Percentiles rank a stretch among this genome's conserved stretches.
These are phyloP conservation scores for Talaromyces sp. DNA, from an alignment of 2,329 filamentous ascomycete genomes.

Conservation along the genomic window DNA sequence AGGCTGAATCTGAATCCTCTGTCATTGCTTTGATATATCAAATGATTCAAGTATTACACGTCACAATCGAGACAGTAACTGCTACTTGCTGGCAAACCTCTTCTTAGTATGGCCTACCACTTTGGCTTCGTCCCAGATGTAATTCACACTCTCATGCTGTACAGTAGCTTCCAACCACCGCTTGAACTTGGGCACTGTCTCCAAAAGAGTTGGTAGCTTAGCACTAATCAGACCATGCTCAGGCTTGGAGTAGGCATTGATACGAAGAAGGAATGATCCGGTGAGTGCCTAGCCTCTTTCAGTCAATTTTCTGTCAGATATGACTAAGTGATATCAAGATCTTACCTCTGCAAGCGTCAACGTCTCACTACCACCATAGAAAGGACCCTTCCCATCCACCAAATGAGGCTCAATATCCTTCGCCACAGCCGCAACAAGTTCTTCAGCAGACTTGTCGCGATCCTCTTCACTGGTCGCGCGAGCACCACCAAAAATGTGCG, in stretches of 20 bases:
- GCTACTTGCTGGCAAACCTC: conserved; percentile 28
- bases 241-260: conserved; percentile 52
- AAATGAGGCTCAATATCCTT: conserved; percentile 73
- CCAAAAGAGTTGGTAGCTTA: conserved; percentile 44
- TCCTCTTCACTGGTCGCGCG: conserved; percentile 48
- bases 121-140: conserved; percentile 54
- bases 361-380: conserved; percentile 59
- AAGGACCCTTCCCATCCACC: conserved; percentile 46
- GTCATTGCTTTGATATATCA: background rate
- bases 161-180: conserved; percentile 61
- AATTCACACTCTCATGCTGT: conserved; percentile 61
- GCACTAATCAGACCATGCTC: conserved; percentile 47
- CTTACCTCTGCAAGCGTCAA: conserved; percentile 70
- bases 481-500: conserved; percentile 45
- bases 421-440: conserved; percentile 52
- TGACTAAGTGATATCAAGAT: no score
- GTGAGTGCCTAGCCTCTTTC: conserved; percentile 49
- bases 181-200: conserved; percentile 59
- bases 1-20: background rate
- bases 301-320: background rate
- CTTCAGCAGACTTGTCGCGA: conserved; percentile 44
- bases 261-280: conserved; percentile 62
- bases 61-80: background rate
- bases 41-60: background rate
- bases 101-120: conserved; percentile 41